Evolutionary conservation across 371 early-diverging fungal species (phyloP), one percentile per base, ranked within the genome.

Genomic region (Zopfochytrium polystomum): DNA sequence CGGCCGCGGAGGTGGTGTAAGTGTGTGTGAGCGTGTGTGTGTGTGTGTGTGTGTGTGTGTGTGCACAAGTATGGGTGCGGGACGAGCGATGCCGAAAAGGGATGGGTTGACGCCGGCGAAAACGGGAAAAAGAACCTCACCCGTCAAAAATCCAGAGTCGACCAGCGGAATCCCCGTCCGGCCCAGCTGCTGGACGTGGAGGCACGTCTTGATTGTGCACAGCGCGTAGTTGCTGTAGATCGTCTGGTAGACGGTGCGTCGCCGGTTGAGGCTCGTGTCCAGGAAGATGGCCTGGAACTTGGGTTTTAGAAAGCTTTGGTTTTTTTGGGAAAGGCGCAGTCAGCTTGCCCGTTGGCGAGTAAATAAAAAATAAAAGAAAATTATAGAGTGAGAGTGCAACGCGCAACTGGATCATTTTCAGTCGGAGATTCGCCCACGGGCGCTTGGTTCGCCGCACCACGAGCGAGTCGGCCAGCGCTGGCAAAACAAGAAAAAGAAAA

Each of bases 141-240:
- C n/a, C n/a, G n/a, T n/a, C n/a, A n/a, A n/a, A n/a, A n/a, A n/a
- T n/a, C n/a, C n/a, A n/a, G n/a, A n/a, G n/a, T n/a, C n/a, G n/a
- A n/a, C n/a, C n/a, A n/a, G n/a, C n/a, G n/a, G n/a, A n/a, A n/a
- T n/a, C n/a, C n/a, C n/a, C n/a, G n/a, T n/a, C n/a, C n/a, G n/a
- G n/a, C n/a, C n/a, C n/a, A n/a, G n/a, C n/a, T n/a, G n/a, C n/a
- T 56, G 33, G 33, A 55, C 31, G 54, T 82, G 80, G 1, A 72
- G 62, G 49, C 77, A 80, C 47, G 87, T 77, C 70, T 86, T 88
- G 58, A 85, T 76, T 30, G 85, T 90, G 27, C 84, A 79, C 25
- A 85, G 50, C 13, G 74, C 13, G 54, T 86, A 85, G 32, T 80
- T 83, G 42, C 88, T 84, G 65, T 86, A 85, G n/a, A 91, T 61